Conservation (phyloP, 1,284 basidiomycete species). For the Rhizopogon hawkerae region DNA sequence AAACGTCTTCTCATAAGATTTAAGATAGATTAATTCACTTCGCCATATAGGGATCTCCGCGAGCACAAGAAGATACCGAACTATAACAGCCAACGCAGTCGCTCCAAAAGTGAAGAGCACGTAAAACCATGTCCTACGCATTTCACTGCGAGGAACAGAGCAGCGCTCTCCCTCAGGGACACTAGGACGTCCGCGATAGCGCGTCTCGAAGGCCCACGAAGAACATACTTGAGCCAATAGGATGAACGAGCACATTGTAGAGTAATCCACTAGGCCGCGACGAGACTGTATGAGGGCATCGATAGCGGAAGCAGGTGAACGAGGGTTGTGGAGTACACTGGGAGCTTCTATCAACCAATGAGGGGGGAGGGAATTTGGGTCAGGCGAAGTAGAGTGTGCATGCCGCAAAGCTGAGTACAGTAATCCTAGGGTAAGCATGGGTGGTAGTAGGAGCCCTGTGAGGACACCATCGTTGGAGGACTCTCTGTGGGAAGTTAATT, state of each 20-base stretch:
- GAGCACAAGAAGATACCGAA: slow-evolving; percentile 39
- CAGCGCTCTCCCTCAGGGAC: slow-evolving; percentile 56
- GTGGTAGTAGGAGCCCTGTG: slow-evolving; percentile 72
- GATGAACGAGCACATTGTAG: slow-evolving; percentile 72
- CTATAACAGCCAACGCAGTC: slow-evolving; percentile 38
- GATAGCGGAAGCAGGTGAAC: slow-evolving; percentile 34
- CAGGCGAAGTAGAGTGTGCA: slow-evolving; percentile 18
- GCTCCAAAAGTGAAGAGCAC: slow-evolving; percentile 50
- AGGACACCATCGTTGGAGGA: slow-evolving; percentile 78
- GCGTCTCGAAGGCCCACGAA: slow-evolving; percentile 64
- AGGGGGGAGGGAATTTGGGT: slow-evolving; percentile 34
- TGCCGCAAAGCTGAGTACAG: slow-evolving; percentile 45
- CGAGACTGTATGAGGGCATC: slow-evolving; percentile 66
- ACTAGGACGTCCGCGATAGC: slow-evolving; percentile 34
- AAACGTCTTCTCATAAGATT: slow-evolving; percentile 2
- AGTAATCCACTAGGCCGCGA: slow-evolving; percentile 67
- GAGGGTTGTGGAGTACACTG: slow-evolving; percentile 34
- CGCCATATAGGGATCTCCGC: slow-evolving; percentile 54
- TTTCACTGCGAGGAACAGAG: slow-evolving; percentile 70
- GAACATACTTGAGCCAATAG: slow-evolving; percentile 69
- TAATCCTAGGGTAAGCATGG: slow-evolving; percentile 64
- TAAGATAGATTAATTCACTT: slow-evolving; percentile 36
- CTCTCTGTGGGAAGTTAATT: slow-evolving; percentile 39
- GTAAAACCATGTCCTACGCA: slow-evolving; percentile 51
- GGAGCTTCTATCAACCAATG: slow-evolving; percentile 76